Evolutionary conservation across 192 early-diverging fungal species (phyloP).

Genomic region (Funneliformis geosporum): DNA sequence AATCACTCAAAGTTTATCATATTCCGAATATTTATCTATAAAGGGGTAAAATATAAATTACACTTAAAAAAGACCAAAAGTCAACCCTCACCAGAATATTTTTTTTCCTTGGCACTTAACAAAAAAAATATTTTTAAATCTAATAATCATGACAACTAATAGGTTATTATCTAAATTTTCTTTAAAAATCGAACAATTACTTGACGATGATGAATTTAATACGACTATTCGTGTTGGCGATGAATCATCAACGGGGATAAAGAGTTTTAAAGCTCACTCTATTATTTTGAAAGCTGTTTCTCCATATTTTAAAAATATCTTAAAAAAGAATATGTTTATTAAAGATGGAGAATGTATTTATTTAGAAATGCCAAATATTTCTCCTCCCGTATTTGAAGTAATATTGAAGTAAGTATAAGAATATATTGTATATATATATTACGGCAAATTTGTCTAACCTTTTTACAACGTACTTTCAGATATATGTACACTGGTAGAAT

Average conservation of each 20-base stretch:
- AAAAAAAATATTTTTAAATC: conserved; percentile 31
- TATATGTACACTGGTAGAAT: conserved; percentile 17
- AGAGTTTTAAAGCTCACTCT: conserved; percentile 17
- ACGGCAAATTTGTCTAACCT: not conserved
- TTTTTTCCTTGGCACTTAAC: no score
- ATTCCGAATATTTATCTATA: no score
- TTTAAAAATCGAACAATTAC: conserved; percentile 1
- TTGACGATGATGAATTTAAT: conserved; percentile 19
- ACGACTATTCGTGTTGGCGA: conserved; percentile 1
- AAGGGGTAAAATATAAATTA: no score
- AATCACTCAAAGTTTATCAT: not conserved
- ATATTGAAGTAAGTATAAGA: conserved; percentile 6
- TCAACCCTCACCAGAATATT: no score
- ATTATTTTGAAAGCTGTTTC: not conserved
- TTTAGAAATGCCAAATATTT: conserved; percentile 1
- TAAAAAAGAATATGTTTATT: not conserved
- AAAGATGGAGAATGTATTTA: not conserved
- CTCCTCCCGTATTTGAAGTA: not conserved
- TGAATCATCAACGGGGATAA: not conserved
- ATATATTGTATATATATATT: not conserved
- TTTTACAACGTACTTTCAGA: not conserved
- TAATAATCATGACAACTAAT: not conserved
- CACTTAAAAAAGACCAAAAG: no score
- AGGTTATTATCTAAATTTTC: not conserved
- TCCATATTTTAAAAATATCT: not conserved